Evolutionary conservation across 2,329 filamentous ascomycete species (phyloP), one percentile per base, ranked within the genome.

Genomic region (Hypoxylon sp.): DNA sequence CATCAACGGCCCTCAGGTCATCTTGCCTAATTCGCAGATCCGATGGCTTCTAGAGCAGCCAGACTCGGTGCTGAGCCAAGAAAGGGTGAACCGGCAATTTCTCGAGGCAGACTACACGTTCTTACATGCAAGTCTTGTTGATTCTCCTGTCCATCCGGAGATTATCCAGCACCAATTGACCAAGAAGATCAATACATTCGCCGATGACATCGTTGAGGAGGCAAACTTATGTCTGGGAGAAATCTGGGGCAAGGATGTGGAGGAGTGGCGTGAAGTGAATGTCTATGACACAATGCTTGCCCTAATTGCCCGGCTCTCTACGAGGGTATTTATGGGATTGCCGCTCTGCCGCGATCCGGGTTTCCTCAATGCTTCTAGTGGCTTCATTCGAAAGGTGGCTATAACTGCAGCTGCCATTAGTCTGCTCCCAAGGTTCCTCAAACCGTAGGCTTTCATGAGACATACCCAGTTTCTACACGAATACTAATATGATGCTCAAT

Each of bases 81-180:
- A 63, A 46, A 61, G 62, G 16, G 64, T 69, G 23, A 71, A 69
- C 49, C 61, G 67, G 5, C 66, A 68, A 42, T 70, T 69, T 50
- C 61, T 72, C n/a, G 60, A 70, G 59, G 55, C 65, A 15, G 63
- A 70, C 20, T 64, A 70, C 41, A 67, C 67, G 23, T 69, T 70
- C 23, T 59, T 69, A 16, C 65, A 69, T 21, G 61, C 62, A 11
- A 67, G 64, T 35, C 55, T 65, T 34, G 61, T 69, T 30, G 56
- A 60, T n/a, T 55, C 62, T 35, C 67, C 68, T 2, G 62, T 69
- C 4, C 67, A 71, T 23, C 63, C 64, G 1, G 63, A 69, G 6
- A 52, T 70, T 30, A 67, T 69, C 55, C 63, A 60, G 34, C 63
- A 67, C 23, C 63, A 69, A 49, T 63, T 72, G 15, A 70, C 68